Conservation (phyloP, 2,329 filamentous ascomycete genomes). For the Xylaria multiplex region DNA sequence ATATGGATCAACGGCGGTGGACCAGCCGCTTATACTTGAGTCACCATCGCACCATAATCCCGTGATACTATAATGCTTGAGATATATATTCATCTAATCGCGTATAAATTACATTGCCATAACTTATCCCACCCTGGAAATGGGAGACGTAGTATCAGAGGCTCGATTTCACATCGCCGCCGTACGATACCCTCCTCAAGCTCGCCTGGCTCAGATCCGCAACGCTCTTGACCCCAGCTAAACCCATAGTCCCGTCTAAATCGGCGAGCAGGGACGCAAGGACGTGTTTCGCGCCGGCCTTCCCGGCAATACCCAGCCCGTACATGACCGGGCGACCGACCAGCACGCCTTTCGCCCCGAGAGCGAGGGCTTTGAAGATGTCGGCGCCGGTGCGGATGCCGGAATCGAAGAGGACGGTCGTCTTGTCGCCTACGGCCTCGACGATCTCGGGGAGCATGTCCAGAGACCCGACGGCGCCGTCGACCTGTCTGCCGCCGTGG, state of each 20-base stretch:
- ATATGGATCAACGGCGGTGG: neutral
- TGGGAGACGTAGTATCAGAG: constrained; percentile 36
- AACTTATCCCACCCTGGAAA: neutral
- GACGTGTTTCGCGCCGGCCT: constrained; percentile 45
- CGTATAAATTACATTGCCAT: neutral
- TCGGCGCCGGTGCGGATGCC: constrained; percentile 70
- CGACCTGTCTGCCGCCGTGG: constrained; percentile 67
- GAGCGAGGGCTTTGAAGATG: constrained; percentile 64
- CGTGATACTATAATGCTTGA: neutral
- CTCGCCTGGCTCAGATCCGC: constrained; percentile 50
- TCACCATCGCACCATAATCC: neutral
- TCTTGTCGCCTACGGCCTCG: constrained; percentile 66
- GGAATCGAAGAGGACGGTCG: constrained; percentile 70
- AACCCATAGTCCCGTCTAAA: constrained; percentile 44
- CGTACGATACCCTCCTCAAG: constrained; percentile 50
- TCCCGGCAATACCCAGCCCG: constrained; percentile 45
- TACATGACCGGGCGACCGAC: constrained; percentile 69
- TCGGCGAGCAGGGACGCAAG: constrained; percentile 44
- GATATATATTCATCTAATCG: neutral
- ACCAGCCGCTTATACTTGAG: neutral
- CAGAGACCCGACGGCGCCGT: constrained; percentile 63
- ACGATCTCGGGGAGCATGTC: constrained; percentile 69
- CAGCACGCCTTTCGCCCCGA: constrained; percentile 66
- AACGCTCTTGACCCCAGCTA: constrained; percentile 51
- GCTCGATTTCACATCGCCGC: constrained; percentile 49